Base-by-base conservation (phyloP, 345 rosid species). In the Abelmoschus esculentus region DNA sequence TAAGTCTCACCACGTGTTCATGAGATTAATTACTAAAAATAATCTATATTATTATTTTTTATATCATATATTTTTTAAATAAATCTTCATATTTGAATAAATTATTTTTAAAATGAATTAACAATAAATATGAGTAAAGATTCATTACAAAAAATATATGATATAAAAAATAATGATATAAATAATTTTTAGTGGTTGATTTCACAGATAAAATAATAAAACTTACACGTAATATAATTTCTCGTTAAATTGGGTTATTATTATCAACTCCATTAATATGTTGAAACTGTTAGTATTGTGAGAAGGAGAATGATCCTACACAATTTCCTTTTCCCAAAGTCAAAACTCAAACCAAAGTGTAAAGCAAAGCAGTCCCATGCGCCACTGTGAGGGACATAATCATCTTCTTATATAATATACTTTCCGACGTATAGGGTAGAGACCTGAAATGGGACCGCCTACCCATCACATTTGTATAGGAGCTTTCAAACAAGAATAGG, bases 331-430 rank as follows among this genome's bases (percentile, higher is more conserved):
- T 55, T 67, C 66, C 69, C 47, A 46, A 69, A 69, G 77, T 75
- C 75, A 74, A 77, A 75, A 66, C 60, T 67, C 52, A 49, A 71
- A 9, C 5, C 1, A 56, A 64, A 73, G 71, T 49, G 22, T 2
- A 74, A 32, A 44, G 28, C 50, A 77, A 75, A 56, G 40, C 60
- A 50, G 70, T 67, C 40, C 70, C 75, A 75, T 61, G 79, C 46
- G 77, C 13, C 18, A 53, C 31, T 73, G 73, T 19, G 70, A 70
- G 75, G 61, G 67, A 66, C 80, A 71, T 38, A 1, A 38, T 38
- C 10, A 38, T 38, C 42, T 38, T 38, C 63, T 58, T 62, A 49
- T 61, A 74, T 70, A 17, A 76, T 76, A 76, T 76, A 59, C 56
- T 66, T 70, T 28, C 61, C 7, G 42, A 38, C 9, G 42, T 38